Base-by-base conservation (phyloP, 345 rosid genomes). In the Bruguiera parviflora region DNA sequence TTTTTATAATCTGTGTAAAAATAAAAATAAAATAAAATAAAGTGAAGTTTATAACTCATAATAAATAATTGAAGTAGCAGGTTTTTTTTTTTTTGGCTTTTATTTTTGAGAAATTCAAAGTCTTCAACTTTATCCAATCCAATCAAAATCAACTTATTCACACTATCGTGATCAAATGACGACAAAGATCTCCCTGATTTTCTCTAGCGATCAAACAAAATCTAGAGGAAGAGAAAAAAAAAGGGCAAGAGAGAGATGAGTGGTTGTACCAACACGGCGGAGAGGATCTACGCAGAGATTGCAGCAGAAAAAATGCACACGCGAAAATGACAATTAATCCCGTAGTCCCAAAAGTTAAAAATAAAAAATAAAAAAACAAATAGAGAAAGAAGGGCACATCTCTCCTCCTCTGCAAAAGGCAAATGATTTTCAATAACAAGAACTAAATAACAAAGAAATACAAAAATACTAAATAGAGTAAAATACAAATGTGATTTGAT, bases 141-240 rank as follows among this genome's bases (percentile, higher is more conserved):
- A 20, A 58, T 9, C 18, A 43, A 43, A 43, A 11, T 43, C 16
- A 43, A 43, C 18, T 43, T 43, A 3, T 2, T 51, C 15, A 9
- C 74, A 74, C 73, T 43, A 3, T 43, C 49, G 49, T 43, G 19
- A 43, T 43, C 49, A 77, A 56, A 70, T 70, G 82, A 76, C 68
- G 69, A 69, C 71, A 75, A 29, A 80, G 73, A 73, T 75, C 72
- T 69, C 19, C n/a, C 21, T 3, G 58, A 79, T 75, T 84, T 81
- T 72, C 69, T 77, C 74, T 77, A 47, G 77, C 58, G 75, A 79
- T 64, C 80, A 84, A 81, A 81, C 78, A 74, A 84, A 72, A 79
- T 75, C 80, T 58, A 73, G 79, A 61, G 35, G 31, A 47, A 46
- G 65, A 15, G 47, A 11, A 3, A 43, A 43, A 32, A 58, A 58